These are phyloP conservation scores for Ophidiomyces ophidiicola DNA, from an alignment of 2,329 filamentous ascomycete species.

Conservation along the genomic window DNA sequence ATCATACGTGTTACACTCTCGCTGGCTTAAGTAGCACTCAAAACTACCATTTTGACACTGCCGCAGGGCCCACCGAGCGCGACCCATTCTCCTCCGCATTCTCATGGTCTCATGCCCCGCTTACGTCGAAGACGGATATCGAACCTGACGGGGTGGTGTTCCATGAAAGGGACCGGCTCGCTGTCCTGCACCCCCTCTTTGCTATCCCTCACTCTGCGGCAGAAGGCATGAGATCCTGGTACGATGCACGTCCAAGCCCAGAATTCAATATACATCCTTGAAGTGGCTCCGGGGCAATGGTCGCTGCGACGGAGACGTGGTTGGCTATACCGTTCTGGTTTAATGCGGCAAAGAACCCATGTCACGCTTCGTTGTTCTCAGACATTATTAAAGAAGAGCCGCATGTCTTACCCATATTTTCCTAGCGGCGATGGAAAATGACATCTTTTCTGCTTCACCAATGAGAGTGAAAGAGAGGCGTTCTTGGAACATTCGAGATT, in stretches of 20 bases:
- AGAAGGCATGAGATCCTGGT: conserved; percentile 54
- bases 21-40: conserved; percentile 74
- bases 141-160: conserved; percentile 43
- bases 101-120: conserved; percentile 30
- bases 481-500: too few species aligned
- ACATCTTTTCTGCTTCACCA: too few species aligned
- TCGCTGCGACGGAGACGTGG: too few species aligned
- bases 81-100: conserved; percentile 27
- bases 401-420: too few species aligned
- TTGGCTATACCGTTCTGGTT: too few species aligned
- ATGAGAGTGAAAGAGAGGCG: too few species aligned
- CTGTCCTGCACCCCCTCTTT: conserved; percentile 69
- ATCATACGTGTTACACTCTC: conserved; percentile 87
- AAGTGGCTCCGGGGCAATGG: too few species aligned
- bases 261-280: conserved; percentile 1
- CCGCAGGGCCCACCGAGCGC: conserved; percentile 1
- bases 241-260: conserved; percentile 40
- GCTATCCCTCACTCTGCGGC: conserved; percentile 63
- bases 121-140: conserved; percentile 36
- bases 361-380: too few species aligned
- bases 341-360: too few species aligned
- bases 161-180: conserved; percentile 57
- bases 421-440: too few species aligned
- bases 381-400: too few species aligned
- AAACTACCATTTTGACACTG: conserved; percentile 34